Base-by-base conservation (phyloP, 768 basidiomycete species). In the Erythrobasidium yunnanense region DNA sequence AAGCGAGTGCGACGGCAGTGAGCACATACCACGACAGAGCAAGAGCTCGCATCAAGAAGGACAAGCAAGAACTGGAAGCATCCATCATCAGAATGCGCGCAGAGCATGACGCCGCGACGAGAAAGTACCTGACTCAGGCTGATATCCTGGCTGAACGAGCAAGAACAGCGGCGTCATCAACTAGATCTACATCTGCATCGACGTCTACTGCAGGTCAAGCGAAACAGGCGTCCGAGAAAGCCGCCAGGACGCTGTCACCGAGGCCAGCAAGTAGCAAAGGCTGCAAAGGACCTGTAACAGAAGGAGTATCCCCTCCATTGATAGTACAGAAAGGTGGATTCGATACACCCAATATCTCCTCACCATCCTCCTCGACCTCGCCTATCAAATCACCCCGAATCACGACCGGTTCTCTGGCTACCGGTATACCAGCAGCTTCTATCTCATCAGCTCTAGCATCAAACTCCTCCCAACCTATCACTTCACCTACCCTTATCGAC, bases 1-100 rank as follows among this genome's bases (percentile, higher is more conserved):
- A 42, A 42, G 38, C 49, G 49, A 51, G 49, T 13, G 49, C 49
- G 22, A 51, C 25, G 49, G 13, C 11, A 15, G 38, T 22, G 6
- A 33, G 30, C 15, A 15, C 54, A 2, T 55, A 33, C 29, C 54
- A 55, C 35, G 35, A 22, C 13, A 34, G 22, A 34, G 54, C 54
- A 29, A 55, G 54, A 55, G 54, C 27, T 5, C 33, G 42, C n/a
- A 58, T 58, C 38, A 58, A 58, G 56, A 23, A 33, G 8, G 38
- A 58, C 3, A 58, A 46, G 38, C 35, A 38, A 46, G 35, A 33
- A 4, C 38, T 58, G 18, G 56, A 58, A 25, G 42, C 35, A 2
- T n/a, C 27, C 18, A 58, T 58, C 7, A 25, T 25, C 15, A n/a
- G 6, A 4, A 6, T 58, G 56, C 56, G 56, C 33, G 45, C 25